Evolutionary conservation across 1,139 yeast genomes (phyloP).

Genomic region (Sugiyamaella castrensis): DNA sequence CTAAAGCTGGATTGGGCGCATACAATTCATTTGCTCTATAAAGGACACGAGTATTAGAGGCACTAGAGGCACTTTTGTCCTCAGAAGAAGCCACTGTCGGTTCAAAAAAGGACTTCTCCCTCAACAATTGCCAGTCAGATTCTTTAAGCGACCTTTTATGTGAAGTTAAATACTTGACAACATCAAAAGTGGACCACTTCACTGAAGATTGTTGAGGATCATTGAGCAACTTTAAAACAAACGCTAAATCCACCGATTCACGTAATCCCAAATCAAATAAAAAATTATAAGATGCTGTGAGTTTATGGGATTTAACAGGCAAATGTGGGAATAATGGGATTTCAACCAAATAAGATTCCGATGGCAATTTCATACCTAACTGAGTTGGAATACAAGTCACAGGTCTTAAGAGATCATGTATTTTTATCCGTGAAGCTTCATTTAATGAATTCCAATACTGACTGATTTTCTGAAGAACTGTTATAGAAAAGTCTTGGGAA

Average conservation of each 20-base stretch:
- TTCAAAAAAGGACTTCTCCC: constrained; percentile 34
- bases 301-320: constrained; percentile 35
- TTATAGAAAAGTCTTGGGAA: constrained; percentile 30
- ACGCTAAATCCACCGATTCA: constrained; percentile 42
- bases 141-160: constrained; percentile 30
- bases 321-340: constrained; percentile 40
- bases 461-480: constrained; percentile 31
- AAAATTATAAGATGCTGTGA: constrained; percentile 33
- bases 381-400: constrained; percentile 41
- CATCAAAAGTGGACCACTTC: constrained; percentile 40
- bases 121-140: constrained; percentile 35
- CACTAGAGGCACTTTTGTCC: neutral
- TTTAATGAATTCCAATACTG: constrained; percentile 30
- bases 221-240: constrained; percentile 38
- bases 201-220: constrained; percentile 25
- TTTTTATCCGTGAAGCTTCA: constrained; percentile 13
- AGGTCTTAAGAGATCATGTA: constrained; percentile 25
- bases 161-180: constrained; percentile 37
- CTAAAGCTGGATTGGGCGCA: constrained; percentile 35
- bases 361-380: constrained; percentile 39
- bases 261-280: constrained; percentile 38
- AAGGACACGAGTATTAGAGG: neutral
- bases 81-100: constrained; percentile 22
- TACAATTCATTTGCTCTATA: constrained; percentile 31
- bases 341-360: constrained; percentile 36